Conservation (phyloP, 2,329 filamentous ascomycete genomes). For the Aspergillus pseudoglaucus region DNA sequence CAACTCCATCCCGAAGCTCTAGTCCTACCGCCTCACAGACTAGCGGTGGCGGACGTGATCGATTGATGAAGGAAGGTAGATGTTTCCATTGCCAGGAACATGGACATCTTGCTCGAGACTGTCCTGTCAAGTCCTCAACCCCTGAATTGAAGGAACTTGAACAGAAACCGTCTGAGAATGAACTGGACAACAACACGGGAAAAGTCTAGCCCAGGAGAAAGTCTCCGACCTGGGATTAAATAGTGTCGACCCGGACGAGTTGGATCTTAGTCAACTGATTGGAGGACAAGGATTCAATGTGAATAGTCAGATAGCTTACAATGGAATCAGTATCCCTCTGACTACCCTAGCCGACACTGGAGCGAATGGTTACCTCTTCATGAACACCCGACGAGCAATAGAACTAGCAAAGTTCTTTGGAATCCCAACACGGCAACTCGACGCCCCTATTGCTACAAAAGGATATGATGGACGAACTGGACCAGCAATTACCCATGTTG, state of each 20-base stretch:
- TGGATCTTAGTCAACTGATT: neutral
- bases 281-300: neutral
- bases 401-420: neutral
- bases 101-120: too few relatives aligned
- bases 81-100: too few relatives aligned
- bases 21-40: too few relatives aligned
- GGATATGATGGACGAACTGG: neutral
- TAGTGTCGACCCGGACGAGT: neutral
- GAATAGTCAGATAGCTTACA: neutral
- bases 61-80: too few relatives aligned
- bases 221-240: neutral
- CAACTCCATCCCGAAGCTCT: too few relatives aligned
- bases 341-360: neutral
- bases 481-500: neutral
- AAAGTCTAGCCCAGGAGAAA: neutral
- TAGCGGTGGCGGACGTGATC: too few relatives aligned
- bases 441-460: neutral
- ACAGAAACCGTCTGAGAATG: neutral
- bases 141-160: neutral
- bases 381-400: neutral
- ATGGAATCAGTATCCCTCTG: neutral
- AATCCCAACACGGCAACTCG: neutral
- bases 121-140: too few relatives aligned
- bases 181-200: neutral
- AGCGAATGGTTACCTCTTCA: neutral